A percentile compares a stretch with the other conserved stretches of the same genome.
Evolutionary conservation across 306 rosid species (phyloP).

Genomic region (Abrus pulchellus): DNA sequence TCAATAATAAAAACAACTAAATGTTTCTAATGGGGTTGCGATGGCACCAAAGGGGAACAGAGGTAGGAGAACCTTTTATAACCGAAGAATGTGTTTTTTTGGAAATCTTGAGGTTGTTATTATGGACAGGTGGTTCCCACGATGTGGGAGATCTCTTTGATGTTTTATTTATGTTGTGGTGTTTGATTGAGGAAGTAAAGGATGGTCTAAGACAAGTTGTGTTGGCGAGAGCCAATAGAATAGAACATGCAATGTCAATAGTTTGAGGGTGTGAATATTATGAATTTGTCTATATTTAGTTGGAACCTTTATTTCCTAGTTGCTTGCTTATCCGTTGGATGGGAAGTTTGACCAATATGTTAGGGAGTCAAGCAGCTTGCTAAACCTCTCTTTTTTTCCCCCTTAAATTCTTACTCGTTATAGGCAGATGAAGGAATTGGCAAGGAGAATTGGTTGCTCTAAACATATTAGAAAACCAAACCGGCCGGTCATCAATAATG

Average conservation of each 20-base stretch:
- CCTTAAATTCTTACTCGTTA: background rate
- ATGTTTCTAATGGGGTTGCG: background rate
- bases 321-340: slow-evolving; percentile 29
- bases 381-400: background rate
- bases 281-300: slow-evolving; percentile 27
- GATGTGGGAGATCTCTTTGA: background rate
- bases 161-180: background rate
- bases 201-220: background rate
- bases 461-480: background rate
- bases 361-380: slow-evolving; percentile 29
- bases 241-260: background rate
- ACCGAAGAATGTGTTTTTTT: background rate
- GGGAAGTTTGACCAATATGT: background rate
- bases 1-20: background rate
- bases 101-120: background rate
- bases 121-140: slow-evolving; percentile 17
- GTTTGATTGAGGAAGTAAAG: slow-evolving; percentile 2
- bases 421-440: background rate
- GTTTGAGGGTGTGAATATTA: slow-evolving; percentile 4
- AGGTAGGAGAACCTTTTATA: slow-evolving; percentile 30
- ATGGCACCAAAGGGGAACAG: background rate
- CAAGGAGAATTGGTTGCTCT: background rate
- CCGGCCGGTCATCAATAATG: too few species aligned
- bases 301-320: background rate
- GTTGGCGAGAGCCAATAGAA: background rate